Base-by-base conservation (phyloP, 176 grass and related monocot genomes). In the Puccinellia tenuiflora region DNA sequence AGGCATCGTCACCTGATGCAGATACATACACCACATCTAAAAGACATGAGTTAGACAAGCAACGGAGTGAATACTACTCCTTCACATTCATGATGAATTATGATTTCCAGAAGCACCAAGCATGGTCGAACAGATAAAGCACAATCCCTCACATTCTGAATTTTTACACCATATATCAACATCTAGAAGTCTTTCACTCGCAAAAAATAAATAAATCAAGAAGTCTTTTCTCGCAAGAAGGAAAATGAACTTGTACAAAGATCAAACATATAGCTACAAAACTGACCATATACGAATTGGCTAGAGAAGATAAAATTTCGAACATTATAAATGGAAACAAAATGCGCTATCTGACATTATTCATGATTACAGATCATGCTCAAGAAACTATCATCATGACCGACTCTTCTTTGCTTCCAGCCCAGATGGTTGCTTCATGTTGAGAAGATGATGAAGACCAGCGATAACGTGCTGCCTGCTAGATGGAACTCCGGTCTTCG, bases 401-500 rank as follows among this genome's bases (percentile, higher is more conserved):
- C 81, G 28, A 37, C 40, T 68, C 56, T 88, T 65, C 70, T 73
- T 87, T 64, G 45, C 18, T 29, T 76, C 84, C 24, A 33, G 51
- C 51, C 28, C 68, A 68, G 71, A 68, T 20, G 80, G 77, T 55
- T 82, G 89, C 68, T 93, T 86, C 65, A 93, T 85, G 69, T 92
- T 92, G 45, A 98, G 83, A 76, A 98, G 91, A 79, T 95, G 96
- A 25, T 85, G 85, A 79, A 98, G 89, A 5, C 92, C 96, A 6
- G 91, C 87, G 11, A 98, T 85, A 14, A 98, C 91, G 6, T 98
- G 92, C 79, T 86, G 77, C 65, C 96, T 83, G 87, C 96, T 95
- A 34, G 73, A 83, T 55, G 96, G 96, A 62, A 92, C 93, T 52
- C 92, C 96, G 3, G 96, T 98, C 85, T 98, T 98, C 1, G 91